Evolutionary conservation across 2,329 filamentous ascomycete species (phyloP).

Genomic region (Teratosphaeria viscida): DNA sequence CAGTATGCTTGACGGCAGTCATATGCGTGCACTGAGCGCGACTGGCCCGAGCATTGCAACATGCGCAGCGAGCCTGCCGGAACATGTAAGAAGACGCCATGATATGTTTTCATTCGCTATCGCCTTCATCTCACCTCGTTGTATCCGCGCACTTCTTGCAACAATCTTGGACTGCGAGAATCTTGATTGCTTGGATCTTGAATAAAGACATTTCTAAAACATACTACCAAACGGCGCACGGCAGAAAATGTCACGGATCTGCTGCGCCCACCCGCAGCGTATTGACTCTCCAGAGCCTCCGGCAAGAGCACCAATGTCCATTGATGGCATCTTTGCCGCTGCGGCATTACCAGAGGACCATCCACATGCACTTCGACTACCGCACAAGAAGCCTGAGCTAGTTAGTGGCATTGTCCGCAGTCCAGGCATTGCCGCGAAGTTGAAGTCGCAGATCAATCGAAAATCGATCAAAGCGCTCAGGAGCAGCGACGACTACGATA

Average conservation of each 20-base stretch:
- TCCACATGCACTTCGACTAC: constrained; percentile 18
- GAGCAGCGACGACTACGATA: constrained; percentile 23
- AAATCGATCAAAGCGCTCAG: constrained; percentile 6
- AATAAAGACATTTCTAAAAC: background rate
- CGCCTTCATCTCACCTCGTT: background rate
- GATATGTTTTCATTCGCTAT: background rate
- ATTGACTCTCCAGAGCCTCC: constrained; percentile 13
- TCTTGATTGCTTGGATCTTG: background rate
- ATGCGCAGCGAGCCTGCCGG: background rate
- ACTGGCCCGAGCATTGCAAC: background rate
- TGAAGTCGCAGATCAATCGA: constrained; percentile 9
- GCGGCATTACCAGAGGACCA: constrained; percentile 19
- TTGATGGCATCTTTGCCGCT: constrained; percentile 17
- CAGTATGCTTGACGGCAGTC: background rate
- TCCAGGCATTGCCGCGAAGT: constrained; percentile 15
- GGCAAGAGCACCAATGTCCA: constrained; percentile 4
- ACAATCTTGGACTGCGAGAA: background rate
- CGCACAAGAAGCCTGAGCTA: constrained; percentile 4
- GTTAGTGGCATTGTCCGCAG: constrained; percentile 13
- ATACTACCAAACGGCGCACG: background rate
- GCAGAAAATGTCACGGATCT: constrained; percentile 5
- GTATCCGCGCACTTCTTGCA: background rate
- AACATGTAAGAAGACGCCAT: background rate
- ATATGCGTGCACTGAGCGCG: background rate
- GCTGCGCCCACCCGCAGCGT: constrained; percentile 13